Percentiles rank a stretch among this genome's conserved stretches.
phyloP scores from a whole-genome alignment of 1,284 basidiomycete species.

The Rhodotorula sp. region DNA sequence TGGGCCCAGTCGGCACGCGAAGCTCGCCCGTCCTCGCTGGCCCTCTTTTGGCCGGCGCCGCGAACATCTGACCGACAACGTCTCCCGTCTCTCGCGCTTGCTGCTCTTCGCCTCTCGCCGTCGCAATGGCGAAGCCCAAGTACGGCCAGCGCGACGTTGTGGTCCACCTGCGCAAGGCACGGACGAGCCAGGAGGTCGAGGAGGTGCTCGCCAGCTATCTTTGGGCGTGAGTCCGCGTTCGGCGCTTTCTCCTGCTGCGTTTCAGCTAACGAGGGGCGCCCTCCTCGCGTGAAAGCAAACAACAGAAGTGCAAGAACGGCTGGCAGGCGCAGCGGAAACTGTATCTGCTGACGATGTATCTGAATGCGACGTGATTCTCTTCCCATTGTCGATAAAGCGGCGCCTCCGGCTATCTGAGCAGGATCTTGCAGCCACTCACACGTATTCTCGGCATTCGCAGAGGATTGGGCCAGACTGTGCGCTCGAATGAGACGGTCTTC shows the following conservation, averaged over 20 bases:
- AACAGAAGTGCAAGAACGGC: neutral
- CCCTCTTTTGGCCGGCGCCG: too few species aligned
- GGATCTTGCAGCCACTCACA: too few species aligned
- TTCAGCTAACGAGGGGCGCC: neutral
- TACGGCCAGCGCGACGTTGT: neutral
- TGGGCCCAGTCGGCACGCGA: too few species aligned
- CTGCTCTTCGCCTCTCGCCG: neutral
- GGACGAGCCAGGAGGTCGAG: conserved; percentile 6
- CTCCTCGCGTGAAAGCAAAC: conserved; percentile 2
- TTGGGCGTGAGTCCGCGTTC: neutral
- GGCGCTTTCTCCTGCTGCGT: neutral
- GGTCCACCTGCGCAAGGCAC: neutral
- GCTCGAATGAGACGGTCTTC: neutral
- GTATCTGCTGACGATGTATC: neutral
- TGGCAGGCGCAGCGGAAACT: conserved; percentile 5
- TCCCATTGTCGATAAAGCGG: too few species aligned
- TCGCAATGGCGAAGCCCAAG: neutral
- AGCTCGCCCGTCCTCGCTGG: too few species aligned
- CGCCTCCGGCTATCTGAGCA: too few species aligned
- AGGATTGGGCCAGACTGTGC: too few species aligned
- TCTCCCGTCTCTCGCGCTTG: neutral
- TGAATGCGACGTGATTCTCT: conserved; percentile 8
- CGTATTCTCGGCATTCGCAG: too few species aligned
- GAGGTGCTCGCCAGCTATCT: conserved; percentile 10
- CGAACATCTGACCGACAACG: too few species aligned